Conservation (phyloP, 2,329 filamentous ascomycete genomes). For the Alternaria viburni region DNA sequence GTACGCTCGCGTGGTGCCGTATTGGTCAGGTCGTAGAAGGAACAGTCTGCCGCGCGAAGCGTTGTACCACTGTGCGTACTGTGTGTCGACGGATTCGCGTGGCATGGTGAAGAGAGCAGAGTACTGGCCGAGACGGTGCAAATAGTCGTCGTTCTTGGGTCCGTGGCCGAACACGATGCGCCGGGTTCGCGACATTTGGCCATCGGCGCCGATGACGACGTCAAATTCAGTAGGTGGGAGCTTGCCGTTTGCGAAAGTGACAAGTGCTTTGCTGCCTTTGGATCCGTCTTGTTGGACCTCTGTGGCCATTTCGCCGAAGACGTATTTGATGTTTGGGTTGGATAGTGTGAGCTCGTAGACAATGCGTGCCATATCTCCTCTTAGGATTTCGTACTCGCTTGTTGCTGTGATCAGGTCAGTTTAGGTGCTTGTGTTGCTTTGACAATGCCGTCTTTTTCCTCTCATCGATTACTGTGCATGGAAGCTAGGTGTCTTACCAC, state of each 20-base stretch:
- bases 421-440: too few relatives aligned
- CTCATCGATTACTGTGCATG: not conserved
- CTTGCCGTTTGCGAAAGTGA: constrained; percentile 47
- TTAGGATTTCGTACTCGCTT: constrained; percentile 66
- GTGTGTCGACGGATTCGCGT: constrained; percentile 20
- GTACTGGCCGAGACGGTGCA: constrained; percentile 33
- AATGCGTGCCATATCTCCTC: constrained; percentile 61
- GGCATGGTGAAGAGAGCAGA: constrained; percentile 43
- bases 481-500: not conserved
- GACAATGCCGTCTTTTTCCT: not conserved
- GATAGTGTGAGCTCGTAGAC: constrained; percentile 53
- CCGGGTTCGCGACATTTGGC: constrained; percentile 38
- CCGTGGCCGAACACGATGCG: constrained; percentile 27
- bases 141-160: constrained; percentile 25
- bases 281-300: constrained; percentile 22
- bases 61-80: constrained; percentile 37
- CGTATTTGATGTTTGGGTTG: constrained; percentile 35
- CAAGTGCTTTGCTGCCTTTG: constrained; percentile 40
- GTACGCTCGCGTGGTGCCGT: constrained; percentile 26
- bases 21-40: constrained; percentile 31
- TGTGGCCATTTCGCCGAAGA: constrained; percentile 42
- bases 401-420: constrained; percentile 43
- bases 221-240: constrained; percentile 23
- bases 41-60: constrained; percentile 28
- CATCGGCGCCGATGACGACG: constrained; percentile 41